Percentiles rank a stretch among this genome's conserved stretches.
phyloP scores from a whole-genome alignment of 768 basidiomycete species.

The Termitomyces sp. region DNA sequence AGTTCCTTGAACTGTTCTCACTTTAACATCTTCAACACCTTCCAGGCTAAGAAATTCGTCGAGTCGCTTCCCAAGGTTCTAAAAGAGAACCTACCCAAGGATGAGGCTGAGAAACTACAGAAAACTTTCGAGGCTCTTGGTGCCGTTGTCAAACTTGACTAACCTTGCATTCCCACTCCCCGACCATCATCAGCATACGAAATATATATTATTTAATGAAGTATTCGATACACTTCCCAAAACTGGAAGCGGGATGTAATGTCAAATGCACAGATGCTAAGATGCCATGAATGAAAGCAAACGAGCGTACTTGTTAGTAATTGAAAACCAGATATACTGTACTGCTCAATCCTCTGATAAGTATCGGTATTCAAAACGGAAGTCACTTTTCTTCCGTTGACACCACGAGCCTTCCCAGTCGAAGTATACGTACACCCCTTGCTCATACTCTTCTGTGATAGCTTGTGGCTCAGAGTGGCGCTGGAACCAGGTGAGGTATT shows the following conservation, averaged over 20 bases:
- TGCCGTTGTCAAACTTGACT: slow-evolving; percentile 83
- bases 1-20: slow-evolving; percentile 1
- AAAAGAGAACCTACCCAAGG: slow-evolving; percentile 94
- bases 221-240: slow-evolving; percentile 17
- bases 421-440: slow-evolving; percentile 98
- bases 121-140: slow-evolving; percentile 87
- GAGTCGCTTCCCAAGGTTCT: slow-evolving; percentile 90
- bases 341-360: slow-evolving; percentile 80
- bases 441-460: slow-evolving; percentile 99
- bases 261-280: slow-evolving; percentile 7
- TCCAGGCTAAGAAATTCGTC: slow-evolving; percentile 97
- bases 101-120: slow-evolving; percentile 96
- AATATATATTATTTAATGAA: slow-evolving; percentile 18
- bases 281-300: slow-evolving; percentile 5
- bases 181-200: slow-evolving; percentile 6
- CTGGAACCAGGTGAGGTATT: slow-evolving; percentile 99
- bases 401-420: slow-evolving; percentile 99
- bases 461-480: slow-evolving; percentile 96
- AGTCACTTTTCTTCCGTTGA: slow-evolving; percentile 96
- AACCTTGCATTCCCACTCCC: slow-evolving; percentile 18
- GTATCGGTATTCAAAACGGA: slow-evolving; percentile 95
- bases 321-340: neutral
- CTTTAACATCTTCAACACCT: slow-evolving; percentile 1
- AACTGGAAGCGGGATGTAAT: slow-evolving; percentile 3
- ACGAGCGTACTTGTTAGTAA: neutral